Evolutionary conservation across 305 asterid genomes (phyloP), one percentile per base, ranked within the genome.

Genomic region (Fraxinus dipetala): DNA sequence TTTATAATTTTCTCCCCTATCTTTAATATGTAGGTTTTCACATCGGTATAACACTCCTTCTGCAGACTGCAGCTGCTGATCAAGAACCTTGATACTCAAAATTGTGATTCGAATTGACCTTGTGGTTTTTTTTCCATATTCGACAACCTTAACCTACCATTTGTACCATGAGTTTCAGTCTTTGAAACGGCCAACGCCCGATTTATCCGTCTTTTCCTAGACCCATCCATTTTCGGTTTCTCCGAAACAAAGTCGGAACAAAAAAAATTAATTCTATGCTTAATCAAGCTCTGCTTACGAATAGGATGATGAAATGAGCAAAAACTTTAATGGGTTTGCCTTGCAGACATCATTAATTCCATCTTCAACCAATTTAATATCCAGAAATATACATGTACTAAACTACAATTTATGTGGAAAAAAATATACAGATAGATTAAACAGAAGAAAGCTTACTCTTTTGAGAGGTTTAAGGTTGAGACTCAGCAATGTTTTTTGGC

Each of bases 311-410:
- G 83, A 82, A 88, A 87, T 5, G 87, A 88, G 84, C 82, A 86
- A 82, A 91, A 75, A 77, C 86, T 84, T 30, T 87, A 92, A 81
- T 77, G 93, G 87, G 87, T 86, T 76, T 89, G 92, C 82, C 84
- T 90, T 43, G 89, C 54, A 22, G 95, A 92, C 74, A 89, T 88
- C 79, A 81, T 87, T 81, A 90, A 76, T 51, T 90, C 97, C 98
- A 94, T 93, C 38, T 67, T 51, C 73, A 79, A 76, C 36, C 14
- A 76, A 40, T 11, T 76, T 28, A 67, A 67, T 67, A 6, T 67
- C 74, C 38, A 67, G 8, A 67, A 61, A 28, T 67, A 8, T 24
- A 20, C 43, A 36, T 1, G 7, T 3, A 26, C 73, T 65, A 20
- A 18, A 61, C 5, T 61, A 20, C 8, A 61, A 0, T 20, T 61